Evolutionary conservation across 257 asterid genomes (phyloP).

Genomic region (Echites panduratus): DNA sequence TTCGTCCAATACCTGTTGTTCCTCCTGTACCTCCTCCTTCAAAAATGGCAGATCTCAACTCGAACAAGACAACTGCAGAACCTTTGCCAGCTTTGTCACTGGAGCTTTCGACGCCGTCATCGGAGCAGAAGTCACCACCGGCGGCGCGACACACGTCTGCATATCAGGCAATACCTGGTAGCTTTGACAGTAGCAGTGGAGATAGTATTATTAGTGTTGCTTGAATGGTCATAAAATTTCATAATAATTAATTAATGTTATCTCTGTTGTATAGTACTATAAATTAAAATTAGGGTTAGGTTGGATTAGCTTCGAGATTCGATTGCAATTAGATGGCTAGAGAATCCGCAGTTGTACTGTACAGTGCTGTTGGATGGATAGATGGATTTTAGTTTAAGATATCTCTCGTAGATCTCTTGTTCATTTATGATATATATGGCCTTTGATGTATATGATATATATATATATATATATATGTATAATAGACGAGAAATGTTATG

Average conservation of each 20-base stretch:
- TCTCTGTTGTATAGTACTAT: conserved; percentile 34
- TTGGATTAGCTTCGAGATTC: conserved; percentile 33
- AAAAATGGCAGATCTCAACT: conserved; percentile 66
- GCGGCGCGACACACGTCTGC: conserved; percentile 41
- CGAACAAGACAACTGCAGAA: conserved; percentile 36
- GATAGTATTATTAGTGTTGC: conserved; percentile 91
- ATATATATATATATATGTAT: too few species aligned
- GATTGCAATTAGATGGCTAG: conserved; percentile 22
- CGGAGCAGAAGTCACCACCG: conserved; percentile 36
- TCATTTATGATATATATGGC: background rate
- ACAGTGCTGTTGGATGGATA: conserved; percentile 33
- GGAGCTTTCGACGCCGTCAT: conserved; percentile 42
- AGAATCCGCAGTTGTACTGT: conserved; percentile 20
- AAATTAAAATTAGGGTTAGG: conserved; percentile 13
- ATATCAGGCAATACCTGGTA: conserved; percentile 52
- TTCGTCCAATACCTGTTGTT: conserved; percentile 55
- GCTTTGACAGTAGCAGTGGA: conserved; percentile 71
- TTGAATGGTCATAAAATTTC: conserved; percentile 24
- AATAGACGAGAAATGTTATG: too few species aligned
- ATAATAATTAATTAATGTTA: conserved; percentile 23
- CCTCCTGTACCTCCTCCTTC: conserved; percentile 83
- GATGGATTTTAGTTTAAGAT: conserved; percentile 20
- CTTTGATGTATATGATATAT: background rate
- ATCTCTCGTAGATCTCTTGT: background rate
- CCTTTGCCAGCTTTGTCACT: conserved; percentile 45